These are phyloP conservation scores for Metarhizium album DNA, from an alignment of 2,329 filamentous ascomycete genomes.

Conservation along the genomic window DNA sequence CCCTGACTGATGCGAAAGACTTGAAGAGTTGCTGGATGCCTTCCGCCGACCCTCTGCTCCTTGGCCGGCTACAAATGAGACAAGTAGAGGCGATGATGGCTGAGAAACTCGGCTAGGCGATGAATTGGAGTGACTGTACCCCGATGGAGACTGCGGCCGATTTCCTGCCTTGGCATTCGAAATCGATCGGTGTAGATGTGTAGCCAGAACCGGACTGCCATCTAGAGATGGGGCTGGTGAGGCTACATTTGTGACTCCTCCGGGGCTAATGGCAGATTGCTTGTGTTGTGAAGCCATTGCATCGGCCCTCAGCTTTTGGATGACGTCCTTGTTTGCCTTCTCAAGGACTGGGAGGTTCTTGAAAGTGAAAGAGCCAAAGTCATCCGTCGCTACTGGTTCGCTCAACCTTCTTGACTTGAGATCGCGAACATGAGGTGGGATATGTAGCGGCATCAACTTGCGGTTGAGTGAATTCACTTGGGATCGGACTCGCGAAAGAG, in stretches of 20 bases:
- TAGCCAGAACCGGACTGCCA: constrained; percentile 72
- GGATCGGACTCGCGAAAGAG: constrained; percentile 75
- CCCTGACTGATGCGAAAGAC: constrained; percentile 63
- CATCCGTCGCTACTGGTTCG: constrained; percentile 78
- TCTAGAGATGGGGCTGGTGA: constrained; percentile 65
- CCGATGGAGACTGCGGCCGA: constrained; percentile 78
- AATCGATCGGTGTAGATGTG: constrained; percentile 68
- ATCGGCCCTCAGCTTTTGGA: constrained; percentile 88
- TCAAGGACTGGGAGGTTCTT: constrained; percentile 95
- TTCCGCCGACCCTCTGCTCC: constrained; percentile 72
- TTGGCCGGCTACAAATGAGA: constrained; percentile 85
- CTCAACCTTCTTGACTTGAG: constrained; percentile 78
- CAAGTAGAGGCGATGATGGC: constrained; percentile 66
- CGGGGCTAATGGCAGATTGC: constrained; percentile 33
- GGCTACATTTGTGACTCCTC: constrained; percentile 28
- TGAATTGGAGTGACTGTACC: constrained; percentile 66
- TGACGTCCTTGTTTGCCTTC: constrained; percentile 97
- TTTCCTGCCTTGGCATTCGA: constrained; percentile 71
- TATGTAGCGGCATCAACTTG: constrained; percentile 87
- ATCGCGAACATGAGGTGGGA: constrained; percentile 91
- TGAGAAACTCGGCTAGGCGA: constrained; percentile 75
- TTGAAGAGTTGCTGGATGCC: constrained; percentile 81
- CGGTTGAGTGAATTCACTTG: constrained; percentile 83
- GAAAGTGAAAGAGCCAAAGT: constrained; percentile 94
- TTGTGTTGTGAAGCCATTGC: constrained; percentile 62